phyloP scores from a whole-genome alignment of 2,329 filamentous ascomycete genomes.

The Scedosporium boydii region DNA sequence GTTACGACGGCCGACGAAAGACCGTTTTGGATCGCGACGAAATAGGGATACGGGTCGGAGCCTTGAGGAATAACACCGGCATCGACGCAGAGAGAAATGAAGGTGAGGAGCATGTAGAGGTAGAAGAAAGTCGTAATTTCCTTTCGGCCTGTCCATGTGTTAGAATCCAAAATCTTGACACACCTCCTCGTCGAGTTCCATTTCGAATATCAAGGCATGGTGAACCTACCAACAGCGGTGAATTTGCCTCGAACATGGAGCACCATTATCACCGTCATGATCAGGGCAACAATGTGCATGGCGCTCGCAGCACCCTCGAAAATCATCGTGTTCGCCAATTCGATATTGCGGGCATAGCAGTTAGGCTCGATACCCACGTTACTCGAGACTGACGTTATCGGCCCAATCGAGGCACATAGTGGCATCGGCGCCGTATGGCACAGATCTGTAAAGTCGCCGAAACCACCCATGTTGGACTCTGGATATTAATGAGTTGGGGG shows the following conservation, averaged over 20 bases:
- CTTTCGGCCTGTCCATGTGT: conserved; percentile 39
- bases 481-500: background rate
- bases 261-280: conserved; percentile 96
- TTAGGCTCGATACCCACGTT: conserved; percentile 73
- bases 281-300: conserved; percentile 81
- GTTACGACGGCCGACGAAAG: conserved; percentile 78
- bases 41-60: conserved; percentile 76
- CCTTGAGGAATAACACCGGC: conserved; percentile 84
- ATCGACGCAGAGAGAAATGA: conserved; percentile 82
- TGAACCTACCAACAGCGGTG: conserved; percentile 78
- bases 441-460: conserved; percentile 82
- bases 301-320: conserved; percentile 88
- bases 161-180: background rate
- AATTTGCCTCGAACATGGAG: conserved; percentile 96
- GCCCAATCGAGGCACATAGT: conserved; percentile 76
- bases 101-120: conserved; percentile 83
- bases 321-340: conserved; percentile 96
- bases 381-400: conserved; percentile 56
- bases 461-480: conserved; percentile 56
- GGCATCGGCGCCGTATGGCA: conserved; percentile 80
- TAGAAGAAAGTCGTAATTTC: conserved; percentile 90
- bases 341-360: conserved; percentile 92
- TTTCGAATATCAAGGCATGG: background rate
- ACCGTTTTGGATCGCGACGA: conserved; percentile 79
- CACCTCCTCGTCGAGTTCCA: background rate